These are phyloP conservation scores for Aspergillus persii DNA, from an alignment of 2,329 filamentous ascomycete genomes.

Conservation along the genomic window DNA sequence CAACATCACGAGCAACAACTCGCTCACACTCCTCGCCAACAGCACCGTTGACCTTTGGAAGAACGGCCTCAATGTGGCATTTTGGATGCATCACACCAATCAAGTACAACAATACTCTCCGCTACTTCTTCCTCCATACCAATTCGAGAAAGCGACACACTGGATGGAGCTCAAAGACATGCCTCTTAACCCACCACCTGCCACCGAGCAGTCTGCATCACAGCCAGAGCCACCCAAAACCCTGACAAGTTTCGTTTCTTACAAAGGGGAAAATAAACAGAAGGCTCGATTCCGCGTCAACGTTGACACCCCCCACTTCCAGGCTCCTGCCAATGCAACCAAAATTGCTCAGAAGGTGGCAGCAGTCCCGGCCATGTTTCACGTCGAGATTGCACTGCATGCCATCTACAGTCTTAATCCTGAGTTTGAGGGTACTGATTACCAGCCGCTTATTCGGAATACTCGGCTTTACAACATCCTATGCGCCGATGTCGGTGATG, in stretches of 20 bases:
- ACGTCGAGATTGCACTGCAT: slow-evolving; percentile 38
- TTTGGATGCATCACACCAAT: slow-evolving; percentile 39
- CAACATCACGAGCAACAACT: slow-evolving; percentile 12
- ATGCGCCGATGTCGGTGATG: no score
- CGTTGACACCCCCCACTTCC: no score
- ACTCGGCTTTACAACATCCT: no score
- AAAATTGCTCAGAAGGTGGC: no score
- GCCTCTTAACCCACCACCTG: no score
- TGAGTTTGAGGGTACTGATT: no score
- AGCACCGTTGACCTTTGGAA: slow-evolving; percentile 41
- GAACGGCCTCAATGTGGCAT: slow-evolving; percentile 31
- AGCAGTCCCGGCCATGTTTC: slow-evolving; percentile 35
- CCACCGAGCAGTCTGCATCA: no score
- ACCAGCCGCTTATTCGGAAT: no score
- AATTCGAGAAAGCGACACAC: slow-evolving; percentile 42
- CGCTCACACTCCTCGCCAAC: slow-evolving; percentile 21
- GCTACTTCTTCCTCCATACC: slow-evolving; percentile 42
- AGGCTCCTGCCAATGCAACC: no score
- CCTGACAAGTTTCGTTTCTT: no score
- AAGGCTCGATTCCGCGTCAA: no score
- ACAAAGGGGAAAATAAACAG: no score
- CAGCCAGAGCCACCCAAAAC: slow-evolving; percentile 6
- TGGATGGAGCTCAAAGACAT: slow-evolving; percentile 33
- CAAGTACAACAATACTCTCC: slow-evolving; percentile 28
- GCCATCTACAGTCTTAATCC: slow-evolving; percentile 4